Evolutionary conservation across 2,329 filamentous ascomycete species (phyloP).

Genomic region (Aspergillus sp.): DNA sequence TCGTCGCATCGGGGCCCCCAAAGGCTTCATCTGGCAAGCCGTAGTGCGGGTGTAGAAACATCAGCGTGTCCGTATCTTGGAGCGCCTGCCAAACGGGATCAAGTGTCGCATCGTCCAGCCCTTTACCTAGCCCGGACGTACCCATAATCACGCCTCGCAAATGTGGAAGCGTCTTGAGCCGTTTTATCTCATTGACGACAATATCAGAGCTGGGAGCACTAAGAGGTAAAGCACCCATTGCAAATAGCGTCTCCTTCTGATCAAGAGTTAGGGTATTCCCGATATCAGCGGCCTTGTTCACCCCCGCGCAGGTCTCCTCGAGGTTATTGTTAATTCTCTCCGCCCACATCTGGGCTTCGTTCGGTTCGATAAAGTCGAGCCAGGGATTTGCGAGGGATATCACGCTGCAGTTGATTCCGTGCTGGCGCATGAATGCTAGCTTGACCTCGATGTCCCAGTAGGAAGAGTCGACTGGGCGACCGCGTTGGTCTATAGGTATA

Average conservation of each 20-base stretch:
- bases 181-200: slow-evolving; percentile 60
- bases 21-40: slow-evolving; percentile 79
- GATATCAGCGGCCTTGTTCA: slow-evolving; percentile 27
- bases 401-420: slow-evolving; percentile 78
- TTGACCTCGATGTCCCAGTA: slow-evolving; percentile 81
- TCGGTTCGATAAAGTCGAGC: slow-evolving; percentile 75
- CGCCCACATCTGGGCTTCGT: slow-evolving; percentile 64
- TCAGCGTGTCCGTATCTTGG: slow-evolving; percentile 61
- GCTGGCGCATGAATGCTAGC: slow-evolving; percentile 81
- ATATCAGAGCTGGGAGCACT: slow-evolving; percentile 65
- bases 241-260: slow-evolving; percentile 70
- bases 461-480: slow-evolving; percentile 77
- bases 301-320: slow-evolving; percentile 64
- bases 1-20: slow-evolving; percentile 69
- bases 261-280: slow-evolving; percentile 19
- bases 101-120: slow-evolving; percentile 74
- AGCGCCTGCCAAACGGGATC: slow-evolving; percentile 72
- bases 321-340: slow-evolving; percentile 75
- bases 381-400: slow-evolving; percentile 91
- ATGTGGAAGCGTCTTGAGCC: slow-evolving; percentile 62
- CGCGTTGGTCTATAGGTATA: slow-evolving; percentile 52
- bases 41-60: slow-evolving; percentile 92
- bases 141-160: slow-evolving; percentile 87
- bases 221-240: slow-evolving; percentile 79
- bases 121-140: slow-evolving; percentile 75